A percentile compares a stretch with the other conserved stretches of the same genome.
Evolutionary conservation across 1,284 basidiomycete species (phyloP).

Genomic region (Cutaneotrichosporon sp.): DNA sequence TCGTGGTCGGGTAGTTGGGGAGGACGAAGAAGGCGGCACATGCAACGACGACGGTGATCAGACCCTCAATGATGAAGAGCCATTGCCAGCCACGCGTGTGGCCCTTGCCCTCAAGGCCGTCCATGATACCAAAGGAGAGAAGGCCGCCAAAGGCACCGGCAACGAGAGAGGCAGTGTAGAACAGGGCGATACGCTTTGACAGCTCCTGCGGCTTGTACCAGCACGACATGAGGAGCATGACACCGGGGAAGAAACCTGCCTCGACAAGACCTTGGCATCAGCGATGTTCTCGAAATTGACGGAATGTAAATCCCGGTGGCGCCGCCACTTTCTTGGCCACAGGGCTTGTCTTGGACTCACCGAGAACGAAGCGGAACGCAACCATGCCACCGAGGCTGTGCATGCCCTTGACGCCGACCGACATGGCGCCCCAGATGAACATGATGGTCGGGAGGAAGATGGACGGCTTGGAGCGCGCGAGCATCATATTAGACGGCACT

Average conservation of each 20-base stretch:
- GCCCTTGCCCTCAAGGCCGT: slow-evolving; percentile 35
- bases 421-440: slow-evolving; percentile 32
- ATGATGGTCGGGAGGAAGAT: slow-evolving; percentile 37
- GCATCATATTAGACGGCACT: slow-evolving; percentile 52
- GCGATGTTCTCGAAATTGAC: neutral
- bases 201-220: slow-evolving; percentile 30
- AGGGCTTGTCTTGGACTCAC: slow-evolving; percentile 4
- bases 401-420: slow-evolving; percentile 26
- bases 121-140: slow-evolving; percentile 44
- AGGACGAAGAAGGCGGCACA: slow-evolving; percentile 46
- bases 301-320: neutral
- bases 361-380: slow-evolving; percentile 31
- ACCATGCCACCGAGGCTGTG: slow-evolving; percentile 20
- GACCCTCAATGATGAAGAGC: slow-evolving; percentile 51
- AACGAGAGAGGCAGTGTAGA: slow-evolving; percentile 45
- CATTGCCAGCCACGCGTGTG: slow-evolving; percentile 46
- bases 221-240: slow-evolving; percentile 34
- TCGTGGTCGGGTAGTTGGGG: slow-evolving; percentile 43
- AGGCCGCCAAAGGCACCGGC: slow-evolving; percentile 49
- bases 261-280: slow-evolving; percentile 24
- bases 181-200: slow-evolving; percentile 36
- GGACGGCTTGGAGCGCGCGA: slow-evolving; percentile 16
- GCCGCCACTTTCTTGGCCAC: neutral
- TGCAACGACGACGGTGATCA: slow-evolving; percentile 42
- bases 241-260: slow-evolving; percentile 47